Evolutionary conservation across 331 rosid species (phyloP), one percentile per base, ranked within the genome.

Genomic region (Stylosanthes scabra): DNA sequence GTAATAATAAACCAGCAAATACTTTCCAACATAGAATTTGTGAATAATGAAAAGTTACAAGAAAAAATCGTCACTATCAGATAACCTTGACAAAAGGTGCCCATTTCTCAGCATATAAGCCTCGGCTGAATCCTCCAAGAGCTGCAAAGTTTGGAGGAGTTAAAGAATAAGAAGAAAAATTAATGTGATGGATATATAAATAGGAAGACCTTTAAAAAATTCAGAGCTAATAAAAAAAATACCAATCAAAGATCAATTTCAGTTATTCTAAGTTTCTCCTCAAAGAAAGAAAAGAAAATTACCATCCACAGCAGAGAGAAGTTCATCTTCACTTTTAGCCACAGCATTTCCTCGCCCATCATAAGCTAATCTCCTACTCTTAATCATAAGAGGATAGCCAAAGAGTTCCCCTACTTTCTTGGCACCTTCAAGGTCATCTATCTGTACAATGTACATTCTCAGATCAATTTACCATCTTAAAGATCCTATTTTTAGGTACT

Each of bases 321-420:
- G 96, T 50, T 90, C 92, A 68, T 86, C 89, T 73, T 82, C 88
- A 70, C 78, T 85, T 39, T 79, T 87, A 29, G 92, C 96, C 71
- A 90, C 99, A 79, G 90, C 92, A 88, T 92, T 95, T 82, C 97
- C 99, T 16, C 97, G 92, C 69, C 99, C 99, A 76, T 92, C 99
- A 83, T 92, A 95, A 72, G 99, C 99, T 79, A 95, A 85, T 74
- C 91, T 86, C 86, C 86, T 88, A 77, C 96, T 88, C 88, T 90
- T 95, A 11, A 95, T 68, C 99, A 95, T 95, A 63, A 91, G 93
- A 55, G 99, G 99, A 79, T 92, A 95, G 68, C 91, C 90, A 83
- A 92, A 92, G 59, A 47, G 79, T 12, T 82, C 74, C 25, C 97
- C 97, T 44, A 77, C 92, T 86, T 79, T 90, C 87, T 87, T 86